Base-by-base conservation (phyloP, 2,329 filamentous ascomycete genomes). In the Monosporascus sp. region DNA sequence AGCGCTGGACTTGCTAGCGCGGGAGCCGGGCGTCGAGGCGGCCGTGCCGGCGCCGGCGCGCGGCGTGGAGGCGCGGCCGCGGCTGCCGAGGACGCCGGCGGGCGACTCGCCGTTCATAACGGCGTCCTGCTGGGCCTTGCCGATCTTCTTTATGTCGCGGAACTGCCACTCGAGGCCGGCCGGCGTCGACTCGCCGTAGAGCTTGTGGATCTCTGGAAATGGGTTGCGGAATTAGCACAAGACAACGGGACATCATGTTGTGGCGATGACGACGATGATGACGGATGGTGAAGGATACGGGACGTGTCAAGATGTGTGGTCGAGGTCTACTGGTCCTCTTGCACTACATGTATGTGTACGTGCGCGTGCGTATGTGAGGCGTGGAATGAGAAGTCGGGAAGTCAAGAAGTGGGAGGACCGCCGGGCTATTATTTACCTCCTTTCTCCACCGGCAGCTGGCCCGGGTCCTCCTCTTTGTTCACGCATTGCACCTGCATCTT, bases 151-250 rank as follows among this genome's bases (percentile, higher is more conserved):
- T 68, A 85, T 77, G 24, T 65, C 56, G 1, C 82, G 76, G 61
- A 86, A 83, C 61, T 85, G 81, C 63, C 81, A 86, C 58, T 78
- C 75, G n/a, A 85, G 76, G 8, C 82, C 82, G 20, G 75, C 75
- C 0, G 73, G 64, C 0, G 81, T 86, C 3, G 78, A 82, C 53
- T 82, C 80, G 25, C 81, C 82, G 57, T 82, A 85, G 66, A 79
- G 78, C 55, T 77, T 80, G 55, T 79, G 76, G 49, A 85, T 83
- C 44, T 82, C 82, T 85, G 56, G 31, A 35, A 35, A 27, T 11
- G 31, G 31, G 11, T 35, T 35, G 11, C 31, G 31, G 31, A 35
- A 35, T 35, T 35, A 35, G 31, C 31, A 5, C 31, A 14, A 35
- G 31, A 35, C 5, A 14, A 9, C 31, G 14, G 14, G 11, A 14